Evolutionary conservation across 2,329 filamentous ascomycete species (phyloP).

Genomic region (Aspergillus nomiae): DNA sequence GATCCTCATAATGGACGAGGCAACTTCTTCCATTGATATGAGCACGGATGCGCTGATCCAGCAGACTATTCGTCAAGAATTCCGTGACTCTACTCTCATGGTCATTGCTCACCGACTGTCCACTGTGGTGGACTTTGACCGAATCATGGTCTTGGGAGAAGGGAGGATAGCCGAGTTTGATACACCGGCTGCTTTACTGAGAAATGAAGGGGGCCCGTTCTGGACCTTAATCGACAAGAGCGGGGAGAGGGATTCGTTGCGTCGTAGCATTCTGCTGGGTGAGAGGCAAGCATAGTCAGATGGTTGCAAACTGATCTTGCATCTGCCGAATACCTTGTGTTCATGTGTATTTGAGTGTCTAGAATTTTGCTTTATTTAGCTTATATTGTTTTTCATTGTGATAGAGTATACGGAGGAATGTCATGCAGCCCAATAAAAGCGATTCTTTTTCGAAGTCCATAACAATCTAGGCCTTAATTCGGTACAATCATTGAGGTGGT

Average conservation of each 20-base stretch:
- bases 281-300: neutral
- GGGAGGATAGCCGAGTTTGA: conserved; percentile 70
- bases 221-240: conserved; percentile 54
- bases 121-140: conserved; percentile 75
- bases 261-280: neutral
- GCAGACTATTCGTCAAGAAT: conserved; percentile 70
- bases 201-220: conserved; percentile 55
- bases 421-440: neutral
- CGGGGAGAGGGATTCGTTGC: conserved; percentile 18
- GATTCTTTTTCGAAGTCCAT: neutral
- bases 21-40: conserved; percentile 77
- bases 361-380: neutral
- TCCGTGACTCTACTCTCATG: conserved; percentile 64
- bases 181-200: conserved; percentile 63
- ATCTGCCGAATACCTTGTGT: neutral
- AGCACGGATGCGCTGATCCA: conserved; percentile 72
- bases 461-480: neutral
- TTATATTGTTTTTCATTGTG: neutral
- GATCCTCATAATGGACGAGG: conserved; percentile 78
- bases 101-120: conserved; percentile 75
- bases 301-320: neutral
- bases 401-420: neutral
- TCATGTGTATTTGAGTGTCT: neutral
- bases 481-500: neutral
- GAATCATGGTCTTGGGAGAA: conserved; percentile 69